Conservation (phyloP, 345 rosid species). For the Eucalyptus grandis region DNA sequence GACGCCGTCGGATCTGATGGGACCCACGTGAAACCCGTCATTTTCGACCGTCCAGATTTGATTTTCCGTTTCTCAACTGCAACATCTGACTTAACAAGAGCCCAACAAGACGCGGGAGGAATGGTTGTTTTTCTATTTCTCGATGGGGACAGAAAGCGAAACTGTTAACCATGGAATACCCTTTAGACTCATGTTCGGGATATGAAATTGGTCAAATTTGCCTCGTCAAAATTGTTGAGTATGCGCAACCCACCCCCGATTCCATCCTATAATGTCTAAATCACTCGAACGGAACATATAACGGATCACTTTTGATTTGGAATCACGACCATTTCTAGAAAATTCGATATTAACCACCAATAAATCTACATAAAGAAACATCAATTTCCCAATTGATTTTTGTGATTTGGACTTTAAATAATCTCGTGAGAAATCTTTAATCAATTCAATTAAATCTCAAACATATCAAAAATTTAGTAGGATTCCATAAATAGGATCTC, state of each 20-base stretch:
- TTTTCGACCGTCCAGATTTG: neutral
- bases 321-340: accelerated
- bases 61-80: neutral
- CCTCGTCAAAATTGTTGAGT: neutral
- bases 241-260: neutral
- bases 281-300: accelerated
- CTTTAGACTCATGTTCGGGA: neutral
- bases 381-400: neutral
- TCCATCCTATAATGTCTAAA: neutral
- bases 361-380: neutral
- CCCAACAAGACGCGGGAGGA: neutral
- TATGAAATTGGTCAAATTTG: neutral
- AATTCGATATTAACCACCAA: neutral
- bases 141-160: neutral
- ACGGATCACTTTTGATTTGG: neutral
- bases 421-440: neutral
- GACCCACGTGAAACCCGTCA: neutral
- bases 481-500: neutral
- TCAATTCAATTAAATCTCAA: neutral
- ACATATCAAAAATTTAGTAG: neutral
- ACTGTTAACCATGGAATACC: no score
- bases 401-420: neutral
- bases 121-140: neutral
- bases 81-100: neutral
- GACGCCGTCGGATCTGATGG: neutral